A percentile compares a stretch with the other conserved stretches of the same genome.
Evolutionary conservation across 1,284 basidiomycete species (phyloP).

Genomic region (Malassezia psittaci): DNA sequence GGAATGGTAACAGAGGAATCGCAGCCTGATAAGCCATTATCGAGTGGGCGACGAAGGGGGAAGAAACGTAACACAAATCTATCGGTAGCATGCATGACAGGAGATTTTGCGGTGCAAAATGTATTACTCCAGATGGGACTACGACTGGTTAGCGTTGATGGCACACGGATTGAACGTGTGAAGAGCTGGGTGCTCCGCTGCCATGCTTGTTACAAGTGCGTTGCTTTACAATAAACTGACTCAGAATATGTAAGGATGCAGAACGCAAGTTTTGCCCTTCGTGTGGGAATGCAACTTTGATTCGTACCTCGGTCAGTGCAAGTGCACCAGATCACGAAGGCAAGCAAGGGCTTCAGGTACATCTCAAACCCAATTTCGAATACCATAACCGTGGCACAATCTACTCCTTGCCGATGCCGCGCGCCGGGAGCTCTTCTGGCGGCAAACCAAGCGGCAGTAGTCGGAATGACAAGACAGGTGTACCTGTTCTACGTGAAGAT

Average conservation of each 20-base stretch:
- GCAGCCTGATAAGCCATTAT: background rate
- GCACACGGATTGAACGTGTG: slow-evolving; percentile 76
- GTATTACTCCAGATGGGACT: slow-evolving; percentile 90
- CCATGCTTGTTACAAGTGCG: slow-evolving; percentile 98
- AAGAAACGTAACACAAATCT: slow-evolving; percentile 19
- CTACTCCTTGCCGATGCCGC: slow-evolving; percentile 85
- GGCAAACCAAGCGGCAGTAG: slow-evolving; percentile 26
- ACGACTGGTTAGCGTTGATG: slow-evolving; percentile 79
- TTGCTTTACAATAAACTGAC: slow-evolving; percentile 22
- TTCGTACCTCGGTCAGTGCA: slow-evolving; percentile 68
- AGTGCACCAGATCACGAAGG: slow-evolving; percentile 7
- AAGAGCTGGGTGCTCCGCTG: slow-evolving; percentile 94
- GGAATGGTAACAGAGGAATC: slow-evolving; percentile 51
- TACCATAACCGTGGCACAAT: slow-evolving; percentile 84
- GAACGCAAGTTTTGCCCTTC: slow-evolving; percentile 95
- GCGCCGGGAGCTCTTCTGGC: slow-evolving; percentile 56
- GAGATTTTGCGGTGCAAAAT: slow-evolving; percentile 99
- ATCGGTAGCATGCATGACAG: slow-evolving; percentile 59
- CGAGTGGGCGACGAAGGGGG: slow-evolving; percentile 3
- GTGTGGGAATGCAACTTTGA: slow-evolving; percentile 83
- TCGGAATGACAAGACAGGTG: slow-evolving; percentile 20
- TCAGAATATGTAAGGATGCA: slow-evolving; percentile 85
- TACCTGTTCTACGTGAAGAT: slow-evolving; percentile 42
- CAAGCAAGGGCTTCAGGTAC: slow-evolving; percentile 31
- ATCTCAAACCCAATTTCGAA: slow-evolving; percentile 58